phyloP scores from a whole-genome alignment of 148 eudicot species.

The Camellia sinensis region DNA sequence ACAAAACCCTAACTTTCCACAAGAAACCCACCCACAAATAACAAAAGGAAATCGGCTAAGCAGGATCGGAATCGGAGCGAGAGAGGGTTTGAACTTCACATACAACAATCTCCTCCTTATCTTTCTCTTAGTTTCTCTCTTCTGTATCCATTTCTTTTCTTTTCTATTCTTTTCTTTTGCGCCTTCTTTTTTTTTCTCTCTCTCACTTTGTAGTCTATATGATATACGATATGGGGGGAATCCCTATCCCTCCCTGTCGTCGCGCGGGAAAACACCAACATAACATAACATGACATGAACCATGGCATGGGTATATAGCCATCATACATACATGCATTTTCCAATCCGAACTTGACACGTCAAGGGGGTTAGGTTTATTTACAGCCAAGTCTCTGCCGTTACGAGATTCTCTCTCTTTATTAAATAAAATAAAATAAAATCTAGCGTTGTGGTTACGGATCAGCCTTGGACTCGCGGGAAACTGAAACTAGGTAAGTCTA shows the following conservation, averaged over 20 bases:
- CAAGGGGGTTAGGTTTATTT: neutral
- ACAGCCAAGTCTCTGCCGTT: slow-evolving; percentile 8
- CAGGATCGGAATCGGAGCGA: too few relatives aligned
- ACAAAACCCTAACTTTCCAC: slow-evolving; percentile 23
- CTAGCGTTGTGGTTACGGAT: too few relatives aligned
- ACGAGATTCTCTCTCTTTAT: neutral
- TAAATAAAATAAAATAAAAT: too few relatives aligned
- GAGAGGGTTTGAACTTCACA: neutral
- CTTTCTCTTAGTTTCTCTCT: neutral
- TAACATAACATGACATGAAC: neutral
- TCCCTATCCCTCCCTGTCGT: slow-evolving; percentile 12
- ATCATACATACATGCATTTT: neutral
- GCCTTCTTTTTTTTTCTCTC: neutral
- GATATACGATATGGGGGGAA: neutral
- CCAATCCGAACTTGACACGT: neutral
- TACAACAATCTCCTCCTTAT: neutral
- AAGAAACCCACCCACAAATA: neutral
- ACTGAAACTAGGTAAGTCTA: too few relatives aligned
- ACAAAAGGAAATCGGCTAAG: neutral
- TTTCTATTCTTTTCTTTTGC: neutral
- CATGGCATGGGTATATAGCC: slow-evolving; percentile 15
- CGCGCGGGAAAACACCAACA: slow-evolving; percentile 30
- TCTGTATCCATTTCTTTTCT: neutral
- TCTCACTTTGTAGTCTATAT: neutral
- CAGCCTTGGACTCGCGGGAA: too few relatives aligned